phyloP scores from a whole-genome alignment of 306 rosid genomes.

The Mimosa bimucronata region DNA sequence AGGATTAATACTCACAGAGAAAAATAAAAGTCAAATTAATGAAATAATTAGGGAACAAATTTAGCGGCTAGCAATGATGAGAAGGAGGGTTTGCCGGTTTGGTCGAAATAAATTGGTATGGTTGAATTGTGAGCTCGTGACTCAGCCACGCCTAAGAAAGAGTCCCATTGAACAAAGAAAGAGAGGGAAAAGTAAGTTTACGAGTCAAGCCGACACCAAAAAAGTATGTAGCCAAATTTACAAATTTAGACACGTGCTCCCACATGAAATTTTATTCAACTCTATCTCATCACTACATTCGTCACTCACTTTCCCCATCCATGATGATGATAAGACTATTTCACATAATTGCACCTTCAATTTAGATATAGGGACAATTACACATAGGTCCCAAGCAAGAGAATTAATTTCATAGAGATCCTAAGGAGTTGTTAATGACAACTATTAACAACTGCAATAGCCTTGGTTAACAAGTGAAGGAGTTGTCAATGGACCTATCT shows the following conservation, averaged over 20 bases:
- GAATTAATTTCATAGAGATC: too few species aligned
- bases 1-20: neutral
- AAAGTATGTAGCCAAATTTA: neutral
- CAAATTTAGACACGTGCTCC: neutral
- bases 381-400: too few species aligned
- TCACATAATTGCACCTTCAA: neutral
- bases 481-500: too few species aligned
- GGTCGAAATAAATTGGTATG: neutral
- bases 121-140: neutral
- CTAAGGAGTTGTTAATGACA: too few species aligned
- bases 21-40: neutral
- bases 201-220: constrained; percentile 2
- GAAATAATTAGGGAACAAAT: neutral
- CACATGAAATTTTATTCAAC: constrained; percentile 9
- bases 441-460: too few species aligned
- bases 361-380: too few species aligned
- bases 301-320: neutral
- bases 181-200: neutral
- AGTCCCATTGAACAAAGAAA: constrained; percentile 9
- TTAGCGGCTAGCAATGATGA: neutral
- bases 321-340: neutral
- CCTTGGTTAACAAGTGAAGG: too few species aligned
- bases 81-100: neutral
- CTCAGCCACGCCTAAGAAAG: constrained; percentile 1
- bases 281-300: neutral